Evolutionary conservation across 306 rosid genomes (phyloP), one percentile per base, ranked within the genome.

Genomic region (Lathyrus oleraceus): DNA sequence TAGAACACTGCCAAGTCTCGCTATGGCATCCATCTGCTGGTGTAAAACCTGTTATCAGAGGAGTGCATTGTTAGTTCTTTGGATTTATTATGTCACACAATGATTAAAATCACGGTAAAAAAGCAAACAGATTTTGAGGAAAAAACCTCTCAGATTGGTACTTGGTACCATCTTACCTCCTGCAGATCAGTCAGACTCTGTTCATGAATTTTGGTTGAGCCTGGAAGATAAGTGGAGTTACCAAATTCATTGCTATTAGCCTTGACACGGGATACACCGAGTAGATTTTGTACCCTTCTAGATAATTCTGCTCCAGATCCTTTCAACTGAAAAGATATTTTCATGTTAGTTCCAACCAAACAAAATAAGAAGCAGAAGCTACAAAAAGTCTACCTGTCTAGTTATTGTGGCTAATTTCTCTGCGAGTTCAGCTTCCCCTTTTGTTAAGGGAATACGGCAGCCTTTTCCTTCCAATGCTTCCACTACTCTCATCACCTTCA

Each of bases 391-490:
- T 58, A 95, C 99, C 95, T 89, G 99, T 83, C 97, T 82, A 25
- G 90, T 89, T 81, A 89, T 70, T 63, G 92, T 85, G 63, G 92
- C 95, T 65, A 95, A 87, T 82, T 89, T 95, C 84, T 89, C 99
- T 3, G 92, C 99, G 23, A 88, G 76, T 69, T 91, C 96, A 71
- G 76, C 97, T 86, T 94, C 99, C 79, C 97, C 97, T 83, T 87
- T 91, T 68, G 88, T 89, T 64, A 94, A 66, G 56, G 99, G 97
- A 72, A 94, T 78, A 19, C 95, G 91, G 79, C 83, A 95, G 72
- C 95, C 96, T 87, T 95, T 91, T 52, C 88, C 93, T 70, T 95
- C 97, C 67, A 94, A 72, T 5, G 99, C 96, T 73, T 91, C 99
- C 79, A 95, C 83, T 73, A 91, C 82, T 86, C 94, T 83, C 99